Conservation (phyloP, 208 protist species). For the Leishmania aethiopica region DNA sequence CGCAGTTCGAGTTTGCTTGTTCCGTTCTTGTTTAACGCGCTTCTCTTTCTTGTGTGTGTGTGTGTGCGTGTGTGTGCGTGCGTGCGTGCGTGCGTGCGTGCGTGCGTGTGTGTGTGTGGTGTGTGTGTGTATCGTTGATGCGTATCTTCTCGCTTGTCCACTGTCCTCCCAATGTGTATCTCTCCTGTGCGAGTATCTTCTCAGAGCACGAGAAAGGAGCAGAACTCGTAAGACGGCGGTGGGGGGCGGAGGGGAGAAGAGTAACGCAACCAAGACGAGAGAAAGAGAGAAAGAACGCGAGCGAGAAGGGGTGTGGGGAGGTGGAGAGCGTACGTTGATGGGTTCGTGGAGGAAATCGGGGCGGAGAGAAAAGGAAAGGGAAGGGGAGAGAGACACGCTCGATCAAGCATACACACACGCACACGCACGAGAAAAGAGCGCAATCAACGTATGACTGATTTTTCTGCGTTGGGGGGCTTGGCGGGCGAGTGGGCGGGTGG, state of each 20-base stretch:
- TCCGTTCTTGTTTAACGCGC: background rate
- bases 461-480: no score
- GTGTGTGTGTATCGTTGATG: background rate
- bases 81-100: background rate
- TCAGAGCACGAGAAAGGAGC: background rate
- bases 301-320: background rate
- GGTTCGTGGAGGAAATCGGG: background rate
- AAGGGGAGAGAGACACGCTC: background rate
- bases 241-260: background rate
- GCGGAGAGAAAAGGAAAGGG: background rate
- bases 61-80: background rate
- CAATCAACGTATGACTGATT: slow-evolving; percentile 1
- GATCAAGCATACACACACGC: background rate
- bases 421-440: background rate
- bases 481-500: background rate
- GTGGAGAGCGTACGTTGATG: background rate
- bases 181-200: background rate
- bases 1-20: background rate
- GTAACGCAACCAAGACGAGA: background rate
- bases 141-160: background rate
- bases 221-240: background rate
- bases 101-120: background rate
- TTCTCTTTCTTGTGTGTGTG: background rate
- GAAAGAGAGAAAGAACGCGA: background rate
- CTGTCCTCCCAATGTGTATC: background rate